These are phyloP conservation scores for Scolecobasidium constrictum DNA, from an alignment of 2,329 filamentous ascomycete species.

Conservation along the genomic window DNA sequence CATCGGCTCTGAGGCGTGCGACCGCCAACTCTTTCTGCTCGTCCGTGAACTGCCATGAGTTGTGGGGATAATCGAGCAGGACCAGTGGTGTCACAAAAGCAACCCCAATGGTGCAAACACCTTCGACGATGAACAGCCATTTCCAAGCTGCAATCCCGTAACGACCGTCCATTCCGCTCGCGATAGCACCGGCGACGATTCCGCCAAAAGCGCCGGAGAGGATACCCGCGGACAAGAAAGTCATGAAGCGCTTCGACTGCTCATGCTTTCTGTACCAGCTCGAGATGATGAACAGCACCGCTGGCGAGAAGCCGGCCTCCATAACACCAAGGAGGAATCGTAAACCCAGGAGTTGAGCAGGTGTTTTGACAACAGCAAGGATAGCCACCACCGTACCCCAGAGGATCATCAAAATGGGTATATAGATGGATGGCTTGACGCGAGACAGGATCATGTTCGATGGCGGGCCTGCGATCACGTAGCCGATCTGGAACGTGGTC, in stretches of 20 bases:
- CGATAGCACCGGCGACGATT: conserved; percentile 27
- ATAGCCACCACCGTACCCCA: conserved; percentile 30
- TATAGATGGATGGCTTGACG: conserved; percentile 17
- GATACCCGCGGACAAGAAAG: conserved; percentile 28
- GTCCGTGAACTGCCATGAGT: conserved; percentile 4
- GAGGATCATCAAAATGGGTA: conserved; percentile 23
- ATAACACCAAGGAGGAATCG: conserved; percentile 27
- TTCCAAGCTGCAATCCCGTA: conserved; percentile 30
- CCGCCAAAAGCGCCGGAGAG: conserved; percentile 30
- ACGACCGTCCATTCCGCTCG: conserved; percentile 23
- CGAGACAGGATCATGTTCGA: conserved; percentile 26
- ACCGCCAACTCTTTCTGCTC: conserved; percentile 8
- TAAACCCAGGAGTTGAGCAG: conserved; percentile 24
- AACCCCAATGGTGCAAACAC: conserved; percentile 28
- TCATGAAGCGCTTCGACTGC: conserved; percentile 25
- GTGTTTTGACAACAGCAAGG: conserved; percentile 22
- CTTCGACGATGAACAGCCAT: conserved; percentile 34
- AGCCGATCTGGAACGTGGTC: too few relatives aligned
- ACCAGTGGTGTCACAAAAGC: conserved; percentile 18
- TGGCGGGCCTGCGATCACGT: conserved; percentile 16
- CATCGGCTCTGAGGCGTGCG: conserved; percentile 4
- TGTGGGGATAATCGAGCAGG: conserved; percentile 10
- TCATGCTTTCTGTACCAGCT: conserved; percentile 26
- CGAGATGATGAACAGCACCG: conserved; percentile 24
- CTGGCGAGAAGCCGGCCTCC: conserved; percentile 23